Percentiles rank a stretch among this genome's conserved stretches.
Evolutionary conservation across 1,139 yeast genomes (phyloP).

Genomic region (Blastobotrys raffinosifermentans): DNA sequence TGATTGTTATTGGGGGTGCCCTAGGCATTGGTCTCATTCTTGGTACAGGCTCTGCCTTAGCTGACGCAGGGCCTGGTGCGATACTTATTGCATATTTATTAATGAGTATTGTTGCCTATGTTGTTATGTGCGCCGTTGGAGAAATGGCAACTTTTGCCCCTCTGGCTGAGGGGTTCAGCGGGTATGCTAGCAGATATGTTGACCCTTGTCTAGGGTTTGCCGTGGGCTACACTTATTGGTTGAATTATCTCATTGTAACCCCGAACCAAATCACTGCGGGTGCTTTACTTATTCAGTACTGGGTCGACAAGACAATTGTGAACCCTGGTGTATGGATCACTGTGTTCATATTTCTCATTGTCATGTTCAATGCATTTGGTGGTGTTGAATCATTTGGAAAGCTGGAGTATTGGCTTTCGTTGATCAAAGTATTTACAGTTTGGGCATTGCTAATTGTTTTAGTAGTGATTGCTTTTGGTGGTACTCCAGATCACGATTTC

Average conservation of each 20-base stretch:
- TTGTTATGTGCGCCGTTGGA: conserved; percentile 67
- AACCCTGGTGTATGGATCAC: conserved; percentile 66
- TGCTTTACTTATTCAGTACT: conserved; percentile 54
- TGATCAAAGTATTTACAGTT: conserved; percentile 60
- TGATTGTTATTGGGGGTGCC: conserved; percentile 62
- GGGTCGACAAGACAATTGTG: conserved; percentile 47
- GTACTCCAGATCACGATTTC: conserved; percentile 66
- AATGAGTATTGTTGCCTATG: conserved; percentile 58
- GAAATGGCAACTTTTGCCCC: conserved; percentile 74
- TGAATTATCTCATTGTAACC: conserved; percentile 58
- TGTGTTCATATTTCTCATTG: conserved; percentile 46
- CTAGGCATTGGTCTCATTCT: conserved; percentile 64
- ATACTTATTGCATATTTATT: conserved; percentile 53
- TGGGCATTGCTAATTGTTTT: conserved; percentile 63
- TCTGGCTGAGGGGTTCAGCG: conserved; percentile 63
- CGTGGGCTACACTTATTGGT: conserved; percentile 61
- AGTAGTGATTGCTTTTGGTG: conserved; percentile 65
- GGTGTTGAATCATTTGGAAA: conserved; percentile 55
- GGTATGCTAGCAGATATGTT: conserved; percentile 60
- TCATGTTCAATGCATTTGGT: conserved; percentile 53
- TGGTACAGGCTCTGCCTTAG: conserved; percentile 65
- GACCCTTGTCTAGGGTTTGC: conserved; percentile 72
- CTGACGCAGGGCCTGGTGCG: conserved; percentile 65
- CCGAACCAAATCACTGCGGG: conserved; percentile 57
- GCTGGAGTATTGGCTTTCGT: conserved; percentile 59